These are phyloP conservation scores for Amanita molliuscula DNA, from an alignment of 768 basidiomycete genomes.

Conservation along the genomic window DNA sequence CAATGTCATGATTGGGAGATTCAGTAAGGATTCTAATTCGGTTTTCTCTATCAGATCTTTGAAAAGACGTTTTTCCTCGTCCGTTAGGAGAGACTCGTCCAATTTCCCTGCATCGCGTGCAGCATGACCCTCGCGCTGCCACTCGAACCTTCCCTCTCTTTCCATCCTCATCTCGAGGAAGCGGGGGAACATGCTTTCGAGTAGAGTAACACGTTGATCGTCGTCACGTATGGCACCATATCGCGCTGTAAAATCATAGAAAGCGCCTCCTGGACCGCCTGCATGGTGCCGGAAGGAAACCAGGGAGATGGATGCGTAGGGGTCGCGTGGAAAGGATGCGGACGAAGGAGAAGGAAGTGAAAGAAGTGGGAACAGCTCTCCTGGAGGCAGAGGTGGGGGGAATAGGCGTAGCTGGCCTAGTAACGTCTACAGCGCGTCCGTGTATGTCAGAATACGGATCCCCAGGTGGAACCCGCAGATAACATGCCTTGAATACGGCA, in stretches of 20 bases:
- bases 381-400: constrained; percentile 47
- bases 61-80: constrained; percentile 28
- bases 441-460: neutral
- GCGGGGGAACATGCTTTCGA: constrained; percentile 59
- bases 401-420: constrained; percentile 62
- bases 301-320: constrained; percentile 37
- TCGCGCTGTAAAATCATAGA: constrained; percentile 88
- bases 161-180: constrained; percentile 20
- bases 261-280: constrained; percentile 44
- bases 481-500: constrained; percentile 54
- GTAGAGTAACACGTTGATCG: constrained; percentile 60
- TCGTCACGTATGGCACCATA: constrained; percentile 86
- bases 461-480: neutral
- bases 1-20: constrained; percentile 75
- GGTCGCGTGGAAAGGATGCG: constrained; percentile 25
- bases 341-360: constrained; percentile 14
- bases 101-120: constrained; percentile 6
- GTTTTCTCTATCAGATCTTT: constrained; percentile 45
- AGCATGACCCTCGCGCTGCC: constrained; percentile 9
- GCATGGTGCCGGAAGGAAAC: constrained; percentile 64
- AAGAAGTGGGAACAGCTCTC: constrained; percentile 75
- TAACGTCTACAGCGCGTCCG: constrained; percentile 36
- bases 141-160: constrained; percentile 9
- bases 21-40: constrained; percentile 52
- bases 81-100: constrained; percentile 14